Evolutionary conservation across 164 flowering plant genomes (phyloP), one percentile per base, ranked within the genome.

Genomic region (Houttuynia cordata): DNA sequence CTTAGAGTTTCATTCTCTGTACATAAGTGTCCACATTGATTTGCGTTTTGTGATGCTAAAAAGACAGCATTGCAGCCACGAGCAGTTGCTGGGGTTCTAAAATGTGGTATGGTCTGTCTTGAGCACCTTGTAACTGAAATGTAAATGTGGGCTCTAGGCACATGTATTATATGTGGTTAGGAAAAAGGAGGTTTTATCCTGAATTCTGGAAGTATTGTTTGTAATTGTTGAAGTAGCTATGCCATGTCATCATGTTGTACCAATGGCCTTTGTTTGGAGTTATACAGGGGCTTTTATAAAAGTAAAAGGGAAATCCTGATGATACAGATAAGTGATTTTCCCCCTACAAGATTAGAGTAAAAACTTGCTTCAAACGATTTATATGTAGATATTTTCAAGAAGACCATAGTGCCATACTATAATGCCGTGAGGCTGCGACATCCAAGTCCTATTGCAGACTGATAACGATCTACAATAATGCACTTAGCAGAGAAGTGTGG

Each of bases 401-500:
- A 30, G 37, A 30, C 6, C 2, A 30, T 6, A 2, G 37, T 30
- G 37, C 37, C 37, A 30, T 30, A 6, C 37, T 30, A 30, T 30
- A 30, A 2, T 6, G n/a, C n/a, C n/a, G n/a, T n/a, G n/a, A n/a
- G n/a, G n/a, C n/a, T n/a, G n/a, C n/a, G n/a, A n/a, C n/a, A n/a
- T n/a, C n/a, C n/a, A n/a, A n/a, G n/a, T n/a, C n/a, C n/a, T n/a
- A n/a, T n/a, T n/a, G n/a, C n/a, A n/a, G n/a, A n/a, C n/a, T n/a
- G 42, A 40, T 6, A 40, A 40, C 10, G 42, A 40, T 6, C 42
- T 40, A 40, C 6, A 6, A 40, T 6, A 60, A 68, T n/a, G n/a
- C n/a, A n/a, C n/a, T n/a, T 62, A 49, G 49, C 53, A 60, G 30
- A 15, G 23, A 62, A 62, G 65, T 51, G 0, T 65, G 47, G 63